phyloP scores from a whole-genome alignment of 306 rosid species.

The Gastrolobium villosum region DNA sequence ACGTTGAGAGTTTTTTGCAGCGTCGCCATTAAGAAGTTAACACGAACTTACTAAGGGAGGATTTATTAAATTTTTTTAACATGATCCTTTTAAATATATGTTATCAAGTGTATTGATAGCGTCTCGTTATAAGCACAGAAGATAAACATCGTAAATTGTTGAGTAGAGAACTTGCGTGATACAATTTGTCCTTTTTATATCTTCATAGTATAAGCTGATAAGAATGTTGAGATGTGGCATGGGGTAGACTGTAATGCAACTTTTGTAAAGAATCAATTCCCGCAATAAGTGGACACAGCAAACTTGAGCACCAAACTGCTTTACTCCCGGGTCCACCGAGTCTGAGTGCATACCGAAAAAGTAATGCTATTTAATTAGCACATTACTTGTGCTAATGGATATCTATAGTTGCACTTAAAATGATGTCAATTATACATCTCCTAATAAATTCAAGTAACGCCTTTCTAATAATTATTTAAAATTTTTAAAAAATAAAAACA shows the following conservation, averaged over 20 bases:
- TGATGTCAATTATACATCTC: not conserved
- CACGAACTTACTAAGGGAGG: not conserved
- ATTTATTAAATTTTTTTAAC: not conserved
- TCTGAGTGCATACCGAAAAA: not conserved
- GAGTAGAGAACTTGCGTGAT: not conserved
- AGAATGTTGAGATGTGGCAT: not conserved
- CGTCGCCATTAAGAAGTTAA: not conserved
- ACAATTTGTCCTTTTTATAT: no score
- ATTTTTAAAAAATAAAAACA: not conserved
- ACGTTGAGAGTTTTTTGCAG: not conserved
- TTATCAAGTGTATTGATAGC: not conserved
- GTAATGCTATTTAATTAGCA: not conserved
- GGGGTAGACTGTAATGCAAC: constrained; percentile 13
- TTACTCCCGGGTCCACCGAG: not conserved
- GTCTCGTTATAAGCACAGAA: not conserved
- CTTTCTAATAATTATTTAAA: not conserved
- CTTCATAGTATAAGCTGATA: no score
- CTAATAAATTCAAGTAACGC: not conserved
- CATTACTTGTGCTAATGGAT: not conserved
- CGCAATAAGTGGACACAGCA: constrained; percentile 39
- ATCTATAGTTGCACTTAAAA: not conserved
- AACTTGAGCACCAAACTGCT: constrained; percentile 5
- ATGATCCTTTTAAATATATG: not conserved
- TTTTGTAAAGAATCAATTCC: constrained; percentile 42
- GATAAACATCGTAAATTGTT: not conserved